phyloP scores from a whole-genome alignment of 192 early-diverging fungal species.

The Coemansia guatemalensis region DNA sequence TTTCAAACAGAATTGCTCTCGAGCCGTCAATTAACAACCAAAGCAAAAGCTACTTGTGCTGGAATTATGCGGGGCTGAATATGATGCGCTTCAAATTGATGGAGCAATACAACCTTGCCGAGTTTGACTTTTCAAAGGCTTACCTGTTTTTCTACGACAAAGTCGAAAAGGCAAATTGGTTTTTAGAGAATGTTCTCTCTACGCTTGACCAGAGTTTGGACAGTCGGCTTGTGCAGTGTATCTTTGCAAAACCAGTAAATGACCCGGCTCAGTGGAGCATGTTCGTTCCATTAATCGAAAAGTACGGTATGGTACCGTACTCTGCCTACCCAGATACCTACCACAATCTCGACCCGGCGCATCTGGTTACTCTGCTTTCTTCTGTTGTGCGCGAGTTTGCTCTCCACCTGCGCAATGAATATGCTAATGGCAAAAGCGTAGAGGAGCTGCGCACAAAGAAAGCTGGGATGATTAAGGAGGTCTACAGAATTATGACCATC shows the following conservation, averaged over 20 bases:
- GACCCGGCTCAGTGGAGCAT: constrained; percentile 81
- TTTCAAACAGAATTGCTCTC: constrained; percentile 49
- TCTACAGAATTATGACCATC: constrained; percentile 71
- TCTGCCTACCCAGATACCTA: constrained; percentile 63
- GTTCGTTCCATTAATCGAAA: constrained; percentile 72
- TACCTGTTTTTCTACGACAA: constrained; percentile 78
- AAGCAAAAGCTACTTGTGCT: constrained; percentile 72
- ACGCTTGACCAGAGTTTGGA: constrained; percentile 60
- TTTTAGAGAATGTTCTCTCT: constrained; percentile 73
- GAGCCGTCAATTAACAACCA: constrained; percentile 66
- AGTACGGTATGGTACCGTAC: constrained; percentile 78
- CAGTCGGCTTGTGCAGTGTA: constrained; percentile 66
- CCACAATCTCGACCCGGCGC: constrained; percentile 59
- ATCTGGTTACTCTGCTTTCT: constrained; percentile 62
- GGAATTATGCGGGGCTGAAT: constrained; percentile 80
- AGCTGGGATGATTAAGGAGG: constrained; percentile 60
- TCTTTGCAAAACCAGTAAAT: constrained; percentile 62
- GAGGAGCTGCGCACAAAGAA: constrained; percentile 57
- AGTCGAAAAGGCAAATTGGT: constrained; percentile 80
- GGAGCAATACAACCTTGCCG: constrained; percentile 72
- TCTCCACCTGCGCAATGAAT: constrained; percentile 55
- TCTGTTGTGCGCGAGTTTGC: constrained; percentile 69
- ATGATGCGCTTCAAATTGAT: constrained; percentile 67
- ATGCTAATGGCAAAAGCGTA: constrained; percentile 43
- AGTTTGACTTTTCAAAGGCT: constrained; percentile 75